Conservation (phyloP, 441 rosid genomes). For the Populus hybrid region DNA sequence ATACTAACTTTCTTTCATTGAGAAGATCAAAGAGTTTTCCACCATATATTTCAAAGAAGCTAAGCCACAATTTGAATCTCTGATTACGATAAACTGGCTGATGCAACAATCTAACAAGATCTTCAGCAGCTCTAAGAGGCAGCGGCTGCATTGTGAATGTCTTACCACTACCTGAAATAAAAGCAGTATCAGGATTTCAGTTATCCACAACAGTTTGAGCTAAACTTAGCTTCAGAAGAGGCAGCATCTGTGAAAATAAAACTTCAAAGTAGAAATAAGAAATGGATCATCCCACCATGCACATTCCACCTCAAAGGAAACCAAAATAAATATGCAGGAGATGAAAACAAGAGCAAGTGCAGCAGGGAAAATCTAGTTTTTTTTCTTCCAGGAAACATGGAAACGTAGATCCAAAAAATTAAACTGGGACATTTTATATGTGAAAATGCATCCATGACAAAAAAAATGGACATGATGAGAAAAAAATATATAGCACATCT, state of each 20-base stretch:
- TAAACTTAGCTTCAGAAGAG: constrained; percentile 6
- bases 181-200: constrained; percentile 18
- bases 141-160: constrained; percentile 98
- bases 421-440: not conserved
- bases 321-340: not conserved
- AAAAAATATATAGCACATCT: not conserved
- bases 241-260: not conserved
- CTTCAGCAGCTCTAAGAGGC: constrained; percentile 87
- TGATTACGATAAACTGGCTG: constrained; percentile 87
- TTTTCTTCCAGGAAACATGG: not conserved
- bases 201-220: not conserved
- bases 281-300: not conserved
- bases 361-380: not conserved
- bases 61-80: constrained; percentile 92
- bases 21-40: constrained; percentile 98
- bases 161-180: constrained; percentile 91
- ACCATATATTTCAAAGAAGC: constrained; percentile 96
- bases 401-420: not conserved
- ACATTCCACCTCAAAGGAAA: not conserved
- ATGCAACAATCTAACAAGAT: constrained; percentile 81
- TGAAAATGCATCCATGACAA: not conserved
- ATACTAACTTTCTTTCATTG: constrained; percentile 78
- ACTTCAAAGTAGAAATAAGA: not conserved
- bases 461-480: not conserved
- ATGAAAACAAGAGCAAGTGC: not conserved